These are phyloP conservation scores for Suhomyces terraborum DNA, from an alignment of 1,139 yeast species.

Conservation along the genomic window DNA sequence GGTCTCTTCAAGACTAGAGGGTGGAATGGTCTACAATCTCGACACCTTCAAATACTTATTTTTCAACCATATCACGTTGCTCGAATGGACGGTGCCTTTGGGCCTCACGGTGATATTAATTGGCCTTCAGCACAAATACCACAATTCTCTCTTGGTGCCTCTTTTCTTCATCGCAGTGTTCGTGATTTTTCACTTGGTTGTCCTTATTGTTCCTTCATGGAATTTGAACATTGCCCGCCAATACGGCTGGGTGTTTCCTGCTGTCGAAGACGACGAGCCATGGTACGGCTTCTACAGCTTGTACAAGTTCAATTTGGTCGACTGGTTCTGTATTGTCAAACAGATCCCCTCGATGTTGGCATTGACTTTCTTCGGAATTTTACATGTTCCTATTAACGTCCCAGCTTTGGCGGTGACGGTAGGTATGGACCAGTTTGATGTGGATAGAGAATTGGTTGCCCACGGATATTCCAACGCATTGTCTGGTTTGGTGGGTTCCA, in stretches of 20 bases:
- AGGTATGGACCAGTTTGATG: slow-evolving; percentile 83
- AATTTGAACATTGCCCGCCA: slow-evolving; percentile 61
- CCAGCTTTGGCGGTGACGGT: slow-evolving; percentile 94
- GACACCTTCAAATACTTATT: slow-evolving; percentile 55
- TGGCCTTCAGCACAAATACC: slow-evolving; percentile 61
- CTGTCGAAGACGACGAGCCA: slow-evolving; percentile 68
- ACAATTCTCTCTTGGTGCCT: slow-evolving; percentile 81
- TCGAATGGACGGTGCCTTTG: slow-evolving; percentile 77
- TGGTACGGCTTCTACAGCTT: slow-evolving; percentile 86
- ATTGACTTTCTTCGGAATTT: slow-evolving; percentile 87
- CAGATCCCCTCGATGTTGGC: slow-evolving; percentile 95
- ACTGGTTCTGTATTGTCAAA: slow-evolving; percentile 67
- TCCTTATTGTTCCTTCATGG: slow-evolving; percentile 67
- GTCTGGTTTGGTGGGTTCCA: slow-evolving; percentile 83
- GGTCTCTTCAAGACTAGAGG: slow-evolving; percentile 78
- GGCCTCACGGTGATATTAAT: slow-evolving; percentile 60
- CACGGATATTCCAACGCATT: slow-evolving; percentile 92
- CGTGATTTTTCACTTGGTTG: slow-evolving; percentile 64
- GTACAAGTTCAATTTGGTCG: slow-evolving; percentile 68
- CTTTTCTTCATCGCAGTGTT: slow-evolving; percentile 75
- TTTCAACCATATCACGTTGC: slow-evolving; percentile 39
- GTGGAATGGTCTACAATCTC: slow-evolving; percentile 65
- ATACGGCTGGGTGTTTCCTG: slow-evolving; percentile 80
- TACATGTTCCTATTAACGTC: slow-evolving; percentile 96
- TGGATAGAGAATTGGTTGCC: slow-evolving; percentile 89